Conservation (phyloP, 192 early-diverging fungal species). For the Funneliformis mosseae region DNA sequence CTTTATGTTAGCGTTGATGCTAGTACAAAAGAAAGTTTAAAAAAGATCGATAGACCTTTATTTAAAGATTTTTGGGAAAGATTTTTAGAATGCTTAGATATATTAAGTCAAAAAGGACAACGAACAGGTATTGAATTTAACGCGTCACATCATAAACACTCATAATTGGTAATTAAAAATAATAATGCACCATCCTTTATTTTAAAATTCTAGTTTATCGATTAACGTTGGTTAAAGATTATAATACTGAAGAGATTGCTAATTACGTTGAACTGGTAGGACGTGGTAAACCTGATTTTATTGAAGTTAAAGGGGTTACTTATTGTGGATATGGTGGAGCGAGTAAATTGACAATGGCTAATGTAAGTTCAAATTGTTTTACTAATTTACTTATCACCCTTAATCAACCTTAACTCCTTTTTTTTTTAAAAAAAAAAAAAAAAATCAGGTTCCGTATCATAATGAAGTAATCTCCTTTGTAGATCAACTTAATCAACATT, state of each 20-base stretch:
- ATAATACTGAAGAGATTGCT: constrained; percentile 66
- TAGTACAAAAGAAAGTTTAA: constrained; percentile 72
- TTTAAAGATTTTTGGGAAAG: constrained; percentile 82
- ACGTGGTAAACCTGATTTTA: constrained; percentile 68
- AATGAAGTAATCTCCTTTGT: constrained; percentile 70
- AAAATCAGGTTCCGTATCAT: constrained; percentile 55
- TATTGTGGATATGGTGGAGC: constrained; percentile 74
- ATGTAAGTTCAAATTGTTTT: constrained; percentile 37
- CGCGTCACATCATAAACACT: neutral
- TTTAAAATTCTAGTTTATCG: constrained; percentile 55
- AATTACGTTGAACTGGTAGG: constrained; percentile 67
- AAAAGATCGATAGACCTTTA: constrained; percentile 75
- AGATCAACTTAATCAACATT: constrained; percentile 51
- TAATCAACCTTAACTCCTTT: neutral
- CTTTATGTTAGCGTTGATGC: constrained; percentile 77
- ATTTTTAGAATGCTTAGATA: constrained; percentile 64
- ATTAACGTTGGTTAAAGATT: constrained; percentile 72
- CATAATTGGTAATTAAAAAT: neutral
- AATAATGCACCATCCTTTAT: neutral
- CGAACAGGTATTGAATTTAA: constrained; percentile 44
- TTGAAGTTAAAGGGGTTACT: constrained; percentile 79
- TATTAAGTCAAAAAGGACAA: constrained; percentile 66
- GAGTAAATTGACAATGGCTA: constrained; percentile 67
- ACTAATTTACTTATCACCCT: neutral
- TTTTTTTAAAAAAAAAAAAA: neutral